Evolutionary conservation across 108 stramenopile species (phyloP).

Genomic region (Aurantiochytrium sp.): DNA sequence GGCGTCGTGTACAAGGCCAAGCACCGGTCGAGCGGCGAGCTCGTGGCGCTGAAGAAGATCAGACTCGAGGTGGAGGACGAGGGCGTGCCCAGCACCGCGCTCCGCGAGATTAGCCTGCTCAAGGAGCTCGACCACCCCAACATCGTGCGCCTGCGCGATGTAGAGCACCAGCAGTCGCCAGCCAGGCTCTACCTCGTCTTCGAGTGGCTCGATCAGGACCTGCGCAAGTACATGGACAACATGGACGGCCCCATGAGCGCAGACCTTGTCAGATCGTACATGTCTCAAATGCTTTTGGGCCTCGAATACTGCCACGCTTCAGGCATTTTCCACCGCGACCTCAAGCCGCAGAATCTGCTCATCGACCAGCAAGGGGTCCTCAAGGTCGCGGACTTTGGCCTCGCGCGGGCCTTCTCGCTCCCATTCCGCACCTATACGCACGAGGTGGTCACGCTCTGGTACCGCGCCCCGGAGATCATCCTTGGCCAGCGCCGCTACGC

Average conservation of each 20-base stretch:
- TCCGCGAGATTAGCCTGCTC: conserved; percentile 89
- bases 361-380: conserved; percentile 85
- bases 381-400: conserved; percentile 98
- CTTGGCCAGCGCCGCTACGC: conserved; percentile 85
- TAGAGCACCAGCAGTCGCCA: conserved; percentile 86
- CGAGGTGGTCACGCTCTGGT: conserved; percentile 96
- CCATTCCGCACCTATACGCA: conserved; percentile 88
- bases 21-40: conserved; percentile 84
- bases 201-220: conserved; percentile 96
- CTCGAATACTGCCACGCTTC: conserved; percentile 98
- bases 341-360: conserved; percentile 91
- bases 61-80: conserved; percentile 94
- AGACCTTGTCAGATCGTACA: conserved; percentile 63
- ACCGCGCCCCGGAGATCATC: conserved; percentile 93
- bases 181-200: conserved; percentile 90
- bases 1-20: conserved; percentile 98
- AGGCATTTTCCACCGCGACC: conserved; percentile 88
- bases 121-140: conserved; percentile 89
- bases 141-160: conserved; percentile 93
- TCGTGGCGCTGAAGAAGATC: conserved; percentile 88
- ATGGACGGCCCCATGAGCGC: background rate
- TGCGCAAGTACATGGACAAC: conserved; percentile 88
- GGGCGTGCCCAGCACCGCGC: conserved; percentile 94
- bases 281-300: conserved; percentile 92
- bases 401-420: conserved; percentile 94